A percentile compares a stretch with the other conserved stretches of the same genome.
Conservation (phyloP, 2,329 filamentous ascomycete genomes). For the Cytospora piceae region DNA sequence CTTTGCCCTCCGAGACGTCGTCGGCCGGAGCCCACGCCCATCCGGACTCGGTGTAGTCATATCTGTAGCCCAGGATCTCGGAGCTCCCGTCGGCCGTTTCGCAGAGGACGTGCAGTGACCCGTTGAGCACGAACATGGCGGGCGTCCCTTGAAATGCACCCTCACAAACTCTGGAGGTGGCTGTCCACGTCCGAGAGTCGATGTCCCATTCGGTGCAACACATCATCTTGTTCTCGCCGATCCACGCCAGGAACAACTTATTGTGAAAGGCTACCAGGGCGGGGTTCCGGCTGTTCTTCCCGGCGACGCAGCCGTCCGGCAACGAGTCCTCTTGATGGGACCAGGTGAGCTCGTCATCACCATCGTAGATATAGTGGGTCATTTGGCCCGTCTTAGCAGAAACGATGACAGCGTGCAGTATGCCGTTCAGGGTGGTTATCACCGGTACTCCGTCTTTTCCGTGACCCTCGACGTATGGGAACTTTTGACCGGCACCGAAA, state of each 20-base stretch:
- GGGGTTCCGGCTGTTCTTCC: slow-evolving; percentile 34
- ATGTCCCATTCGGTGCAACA: slow-evolving; percentile 37
- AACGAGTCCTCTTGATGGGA: slow-evolving; percentile 34
- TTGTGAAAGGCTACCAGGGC: slow-evolving; percentile 42
- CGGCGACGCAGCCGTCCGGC: slow-evolving; percentile 32
- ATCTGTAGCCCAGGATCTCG: slow-evolving; percentile 40
- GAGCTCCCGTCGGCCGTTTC: slow-evolving; percentile 33
- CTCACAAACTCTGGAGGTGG: slow-evolving; percentile 5
- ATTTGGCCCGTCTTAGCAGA: slow-evolving; percentile 36
- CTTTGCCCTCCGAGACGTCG: slow-evolving; percentile 40
- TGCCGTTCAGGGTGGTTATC: slow-evolving; percentile 40
- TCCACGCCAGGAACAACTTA: slow-evolving; percentile 40
- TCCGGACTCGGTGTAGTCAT: slow-evolving; percentile 36
- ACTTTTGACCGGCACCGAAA: slow-evolving; percentile 36
- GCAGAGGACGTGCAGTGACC: slow-evolving; percentile 40
- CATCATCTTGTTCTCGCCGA: slow-evolving; percentile 36
- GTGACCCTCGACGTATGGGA: slow-evolving; percentile 32
- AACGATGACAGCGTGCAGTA: slow-evolving; percentile 40
- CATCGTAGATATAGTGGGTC: slow-evolving; percentile 40
- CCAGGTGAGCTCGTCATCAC: slow-evolving; percentile 37
- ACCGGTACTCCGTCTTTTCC: slow-evolving; percentile 38
- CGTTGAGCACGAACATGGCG: slow-evolving; percentile 40
- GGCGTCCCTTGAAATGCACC: slow-evolving; percentile 36
- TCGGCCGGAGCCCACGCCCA: slow-evolving; percentile 41
- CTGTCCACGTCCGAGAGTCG: slow-evolving; percentile 32